Base-by-base conservation (phyloP, 805 yeast species). In the Candida rishiriensis region DNA sequence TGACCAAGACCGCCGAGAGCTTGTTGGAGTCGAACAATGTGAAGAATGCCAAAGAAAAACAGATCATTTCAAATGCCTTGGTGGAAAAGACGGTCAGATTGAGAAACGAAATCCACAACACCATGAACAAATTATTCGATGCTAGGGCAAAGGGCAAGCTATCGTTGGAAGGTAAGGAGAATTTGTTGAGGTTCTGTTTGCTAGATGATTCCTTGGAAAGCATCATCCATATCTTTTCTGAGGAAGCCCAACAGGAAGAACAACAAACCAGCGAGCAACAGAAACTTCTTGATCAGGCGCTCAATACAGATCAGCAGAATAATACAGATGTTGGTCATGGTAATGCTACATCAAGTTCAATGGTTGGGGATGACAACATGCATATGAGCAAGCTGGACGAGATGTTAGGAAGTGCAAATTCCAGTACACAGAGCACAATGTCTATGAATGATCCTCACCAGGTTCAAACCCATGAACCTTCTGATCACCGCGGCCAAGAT, bases 1-100 rank as follows among this genome's bases (percentile, higher is more conserved):
- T 85, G 39, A 81, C 88, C 55, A 83, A 83, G 59, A 76, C 88
- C 2, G 91, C 90, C 0, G 88, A 81, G 48, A 76, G 78, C 47
- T 62, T 85, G 43, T 62, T 85, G 43, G 76, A 70, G 40, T 68
- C 63, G 29, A 67, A 65, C 46, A 56, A 56, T 38, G 40, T 51
- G 10, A 50, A 51, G 32, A 64, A 58, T 36, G 66, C 59, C 34
- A 62, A 60, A 34, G 69, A 66, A 34, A 75, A 74, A 48, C 65
- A 62, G 40, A 68, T 75, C 40, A 70, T 78, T 44, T 66, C 73
- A 30, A 69, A 71, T 49, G 79, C 82, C 0, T 63, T 78, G 40
- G 66, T 77, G 39, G 76, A 76, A 48, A 68, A 78, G 49, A 75
- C 83, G 0, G 57, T 71, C 39, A 68, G 73, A 34, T 66, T 77